Evolutionary conservation across 768 basidiomycete genomes (phyloP).

Genomic region (Infundibulicybe gibba): DNA sequence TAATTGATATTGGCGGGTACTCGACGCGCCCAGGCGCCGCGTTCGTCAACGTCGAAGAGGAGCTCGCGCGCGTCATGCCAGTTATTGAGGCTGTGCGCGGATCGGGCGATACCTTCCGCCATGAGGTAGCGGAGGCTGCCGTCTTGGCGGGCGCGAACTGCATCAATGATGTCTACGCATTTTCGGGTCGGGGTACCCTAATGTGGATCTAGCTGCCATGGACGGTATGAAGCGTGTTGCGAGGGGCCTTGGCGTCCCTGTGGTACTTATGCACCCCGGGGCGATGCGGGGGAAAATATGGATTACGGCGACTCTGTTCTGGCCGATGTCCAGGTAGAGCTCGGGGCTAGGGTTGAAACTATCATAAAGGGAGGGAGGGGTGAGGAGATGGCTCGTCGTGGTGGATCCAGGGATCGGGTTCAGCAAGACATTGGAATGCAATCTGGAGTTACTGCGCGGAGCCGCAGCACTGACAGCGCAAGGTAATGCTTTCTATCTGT

Average conservation of each 20-base stretch:
- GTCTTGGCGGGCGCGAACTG: slow-evolving; percentile 83
- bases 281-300: slow-evolving; percentile 78
- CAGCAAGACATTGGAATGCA: slow-evolving; percentile 79
- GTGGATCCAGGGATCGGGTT: slow-evolving; percentile 96
- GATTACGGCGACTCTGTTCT: slow-evolving; percentile 57
- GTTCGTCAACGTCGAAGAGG: slow-evolving; percentile 65
- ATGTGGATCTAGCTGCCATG: slow-evolving; percentile 29
- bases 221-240: slow-evolving; percentile 61
- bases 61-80: slow-evolving; percentile 69
- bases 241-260: slow-evolving; percentile 65
- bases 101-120: slow-evolving; percentile 67
- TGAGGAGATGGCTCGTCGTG: slow-evolving; percentile 86
- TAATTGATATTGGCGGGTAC: slow-evolving; percentile 93
- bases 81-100: slow-evolving; percentile 57
- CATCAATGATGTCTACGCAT: slow-evolving; percentile 90
- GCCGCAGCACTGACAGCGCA: slow-evolving; percentile 44
- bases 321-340: slow-evolving; percentile 67
- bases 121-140: slow-evolving; percentile 70
- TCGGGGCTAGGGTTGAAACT: slow-evolving; percentile 61
- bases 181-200: slow-evolving; percentile 46
- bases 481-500: slow-evolving; percentile 12
- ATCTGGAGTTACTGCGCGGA: slow-evolving; percentile 62
- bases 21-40: slow-evolving; percentile 84
- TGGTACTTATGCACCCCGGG: slow-evolving; percentile 92
- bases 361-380: slow-evolving; percentile 68